phyloP scores from a whole-genome alignment of 805 yeast genomes.

The Isabelozyma pseudorhagii region DNA sequence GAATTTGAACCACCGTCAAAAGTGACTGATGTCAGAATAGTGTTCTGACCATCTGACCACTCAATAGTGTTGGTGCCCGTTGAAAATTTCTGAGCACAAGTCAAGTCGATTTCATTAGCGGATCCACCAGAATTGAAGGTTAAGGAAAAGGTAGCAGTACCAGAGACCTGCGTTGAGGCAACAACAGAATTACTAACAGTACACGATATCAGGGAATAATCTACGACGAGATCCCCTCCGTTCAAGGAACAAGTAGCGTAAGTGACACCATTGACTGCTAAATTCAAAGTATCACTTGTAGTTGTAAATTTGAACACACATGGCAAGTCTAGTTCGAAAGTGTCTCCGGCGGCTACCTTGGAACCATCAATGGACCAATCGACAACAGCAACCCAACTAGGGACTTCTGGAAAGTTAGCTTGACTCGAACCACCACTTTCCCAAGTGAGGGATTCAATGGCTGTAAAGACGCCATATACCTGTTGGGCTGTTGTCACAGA shows the following conservation, averaged over 20 bases:
- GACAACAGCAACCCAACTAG: slow-evolving; percentile 15
- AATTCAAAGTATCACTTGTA: not conserved
- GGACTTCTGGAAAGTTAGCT: not conserved
- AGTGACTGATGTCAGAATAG: slow-evolving; percentile 3
- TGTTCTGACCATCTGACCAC: slow-evolving; percentile 12
- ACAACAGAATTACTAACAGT: slow-evolving; percentile 10
- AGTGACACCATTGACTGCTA: slow-evolving; percentile 7
- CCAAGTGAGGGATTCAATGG: not conserved
- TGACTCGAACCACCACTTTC: not conserved
- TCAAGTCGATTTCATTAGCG: slow-evolving; percentile 10
- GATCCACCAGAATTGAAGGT: slow-evolving; percentile 18
- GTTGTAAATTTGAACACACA: slow-evolving; percentile 12
- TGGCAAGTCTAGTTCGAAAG: slow-evolving; percentile 22
- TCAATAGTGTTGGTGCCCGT: slow-evolving; percentile 18
- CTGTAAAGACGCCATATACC: slow-evolving; percentile 1
- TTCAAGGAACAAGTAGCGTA: slow-evolving; percentile 20
- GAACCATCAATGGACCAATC: slow-evolving; percentile 16
- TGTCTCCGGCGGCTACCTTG: slow-evolving; percentile 19
- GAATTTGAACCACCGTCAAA: slow-evolving; percentile 4
- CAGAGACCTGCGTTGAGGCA: slow-evolving; percentile 10
- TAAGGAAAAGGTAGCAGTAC: slow-evolving; percentile 17
- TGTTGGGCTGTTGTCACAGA: not conserved
- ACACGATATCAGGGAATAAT: slow-evolving; percentile 16
- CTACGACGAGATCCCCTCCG: slow-evolving; percentile 11
- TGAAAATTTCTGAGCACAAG: slow-evolving; percentile 12